Evolutionary conservation across 257 asterid species (phyloP), one percentile per base, ranked within the genome.

Genomic region (Primulina huaijiensis): DNA sequence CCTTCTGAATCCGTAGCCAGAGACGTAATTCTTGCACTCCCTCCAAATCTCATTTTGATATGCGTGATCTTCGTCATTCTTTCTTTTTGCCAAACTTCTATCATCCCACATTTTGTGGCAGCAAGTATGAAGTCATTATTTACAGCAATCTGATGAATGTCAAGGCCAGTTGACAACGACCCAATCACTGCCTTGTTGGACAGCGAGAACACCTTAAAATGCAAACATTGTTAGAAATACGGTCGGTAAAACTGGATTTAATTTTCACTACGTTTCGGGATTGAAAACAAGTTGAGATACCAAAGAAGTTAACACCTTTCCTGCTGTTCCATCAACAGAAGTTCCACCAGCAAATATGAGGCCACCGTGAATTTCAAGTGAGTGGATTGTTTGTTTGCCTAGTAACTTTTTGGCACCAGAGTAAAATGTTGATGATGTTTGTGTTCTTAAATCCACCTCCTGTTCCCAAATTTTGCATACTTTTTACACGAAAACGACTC

Each of bases 31-130:
- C 84, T 90, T 35, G 79, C 65, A 55, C 73, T 71, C 20, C 83
- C 85, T n/a, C 77, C 79, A n/a, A 76, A 59, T 5, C 71, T 81
- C 56, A 74, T 74, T 81, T 76, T 86, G 23, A 90, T 80, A 33
- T 68, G 76, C 29, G 85, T 87, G 73, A 88, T 84, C 75, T 80
- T 90, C 4, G 84, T 55, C 38, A 79, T 75, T 65, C 86, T 82
- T 62, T 82, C 94, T 77, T 78, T 86, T 6, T 81, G 74, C 96
- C 96, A 88, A 56, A 90, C 91, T 76, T 90, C 92, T 40, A 90
- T 80, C 7, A 67, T 80, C 37, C 94, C 97, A 68, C 84, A 82
- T 79, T 80, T 90, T 65, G 90, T 78, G 10, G 92, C 87, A 2
- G 86, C 78, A 72, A 90, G 85, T 76, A 88, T 77, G 80, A 86